Evolutionary conservation across 352 stramenopile species (phyloP).

Genomic region (Phytopythium chamaehyphon): DNA sequence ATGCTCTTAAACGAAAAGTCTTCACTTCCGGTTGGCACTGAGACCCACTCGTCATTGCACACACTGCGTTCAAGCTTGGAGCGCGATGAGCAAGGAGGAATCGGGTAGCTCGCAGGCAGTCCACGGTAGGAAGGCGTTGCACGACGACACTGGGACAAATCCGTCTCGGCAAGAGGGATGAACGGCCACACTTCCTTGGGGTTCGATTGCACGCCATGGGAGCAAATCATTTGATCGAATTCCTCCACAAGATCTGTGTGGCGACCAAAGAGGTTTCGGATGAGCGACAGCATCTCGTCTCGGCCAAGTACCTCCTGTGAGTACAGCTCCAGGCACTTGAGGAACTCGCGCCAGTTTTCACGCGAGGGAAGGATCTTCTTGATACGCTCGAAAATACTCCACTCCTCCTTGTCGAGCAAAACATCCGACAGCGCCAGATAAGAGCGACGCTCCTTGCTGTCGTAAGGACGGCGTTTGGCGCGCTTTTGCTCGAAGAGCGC

Average conservation of each 20-base stretch:
- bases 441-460: conserved; percentile 70
- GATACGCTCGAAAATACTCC: conserved; percentile 94
- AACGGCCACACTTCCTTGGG: conserved; percentile 90
- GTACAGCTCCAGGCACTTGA: conserved; percentile 98
- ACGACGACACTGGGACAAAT: conserved; percentile 86
- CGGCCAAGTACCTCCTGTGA: conserved; percentile 95
- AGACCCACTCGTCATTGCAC: conserved; percentile 97
- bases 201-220: conserved; percentile 75
- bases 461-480: conserved; percentile 56
- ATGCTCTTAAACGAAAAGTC: conserved; percentile 99
- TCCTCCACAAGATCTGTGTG: conserved; percentile 82
- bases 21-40: conserved; percentile 97
- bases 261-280: conserved; percentile 86
- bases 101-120: conserved; percentile 96
- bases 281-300: conserved; percentile 84
- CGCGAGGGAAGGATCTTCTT: conserved; percentile 91
- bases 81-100: conserved; percentile 94
- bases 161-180: conserved; percentile 89
- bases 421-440: conserved; percentile 74
- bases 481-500: conserved; percentile 71
- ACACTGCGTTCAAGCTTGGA: conserved; percentile 89
- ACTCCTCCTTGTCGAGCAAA: conserved; percentile 83
- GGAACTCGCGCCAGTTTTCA: conserved; percentile 96
- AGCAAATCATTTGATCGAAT: conserved; percentile 69
- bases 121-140: conserved; percentile 97